These are phyloP conservation scores for Pseudocohnilembus persalinus DNA, from an alignment of 169 alveolate species.

Conservation along the genomic window DNA sequence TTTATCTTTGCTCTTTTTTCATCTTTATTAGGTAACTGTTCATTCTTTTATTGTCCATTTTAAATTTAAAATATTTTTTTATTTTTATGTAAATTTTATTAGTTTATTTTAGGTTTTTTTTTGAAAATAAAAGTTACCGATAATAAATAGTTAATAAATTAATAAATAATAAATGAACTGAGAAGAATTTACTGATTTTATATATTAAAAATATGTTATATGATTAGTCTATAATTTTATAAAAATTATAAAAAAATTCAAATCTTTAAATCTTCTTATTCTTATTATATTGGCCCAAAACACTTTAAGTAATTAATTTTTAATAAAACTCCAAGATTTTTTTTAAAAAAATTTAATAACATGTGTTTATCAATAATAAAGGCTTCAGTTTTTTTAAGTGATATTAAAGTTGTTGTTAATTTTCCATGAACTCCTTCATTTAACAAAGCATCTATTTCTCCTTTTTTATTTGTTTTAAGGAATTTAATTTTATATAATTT, in stretches of 20 bases:
- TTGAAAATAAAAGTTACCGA: background rate
- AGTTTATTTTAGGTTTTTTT: background rate
- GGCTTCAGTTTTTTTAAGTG: conserved; percentile 19
- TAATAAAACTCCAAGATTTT: conserved; percentile 20
- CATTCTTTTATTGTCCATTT: too few species aligned
- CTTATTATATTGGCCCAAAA: background rate
- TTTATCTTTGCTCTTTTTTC: too few species aligned
- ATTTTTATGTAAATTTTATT: too few species aligned
- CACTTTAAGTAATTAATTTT: conserved; percentile 16
- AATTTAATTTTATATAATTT: too few species aligned
- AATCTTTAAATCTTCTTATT: too few species aligned
- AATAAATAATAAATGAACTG: background rate
- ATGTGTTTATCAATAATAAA: conserved; percentile 21
- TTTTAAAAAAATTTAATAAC: conserved; percentile 6
- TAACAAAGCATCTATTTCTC: conserved; percentile 20
- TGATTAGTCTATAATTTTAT: background rate
- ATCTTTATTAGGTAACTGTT: too few species aligned
- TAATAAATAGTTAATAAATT: too few species aligned
- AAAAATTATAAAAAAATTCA: too few species aligned
- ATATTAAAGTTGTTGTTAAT: conserved; percentile 13
- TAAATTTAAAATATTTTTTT: too few species aligned
- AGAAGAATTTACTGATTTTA: too few species aligned
- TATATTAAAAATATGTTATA: too few species aligned
- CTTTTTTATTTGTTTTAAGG: too few species aligned
- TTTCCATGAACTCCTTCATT: conserved; percentile 6